Evolutionary conservation across 768 basidiomycete genomes (phyloP).

Genomic region (Suillus decipiens): DNA sequence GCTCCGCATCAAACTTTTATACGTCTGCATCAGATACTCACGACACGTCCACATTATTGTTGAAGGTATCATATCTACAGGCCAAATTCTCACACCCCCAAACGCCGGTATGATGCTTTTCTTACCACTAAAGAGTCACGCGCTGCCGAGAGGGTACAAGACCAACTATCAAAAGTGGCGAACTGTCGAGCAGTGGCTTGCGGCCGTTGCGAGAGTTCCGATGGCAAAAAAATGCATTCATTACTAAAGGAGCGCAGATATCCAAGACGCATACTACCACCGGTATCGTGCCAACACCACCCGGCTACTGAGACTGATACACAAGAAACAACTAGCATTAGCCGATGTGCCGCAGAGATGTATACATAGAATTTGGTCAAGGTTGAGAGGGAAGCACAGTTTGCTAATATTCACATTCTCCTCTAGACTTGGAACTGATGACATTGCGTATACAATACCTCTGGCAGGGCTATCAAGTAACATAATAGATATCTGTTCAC

Average conservation of each 20-base stretch:
- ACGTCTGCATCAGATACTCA: neutral
- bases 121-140: conserved; percentile 40
- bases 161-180: conserved; percentile 56
- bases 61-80: conserved; percentile 21
- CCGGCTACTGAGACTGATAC: conserved; percentile 87
- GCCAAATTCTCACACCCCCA: conserved; percentile 37
- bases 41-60: conserved; percentile 1
- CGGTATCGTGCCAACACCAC: conserved; percentile 80
- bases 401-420: conserved; percentile 27
- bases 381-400: conserved; percentile 62
- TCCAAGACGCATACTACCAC: conserved; percentile 36
- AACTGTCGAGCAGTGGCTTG: conserved; percentile 44
- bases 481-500: neutral
- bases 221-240: conserved; percentile 29
- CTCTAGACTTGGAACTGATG: neutral
- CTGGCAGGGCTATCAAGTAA: neutral
- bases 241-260: conserved; percentile 21
- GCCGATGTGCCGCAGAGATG: conserved; percentile 71
- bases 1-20: neutral
- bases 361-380: conserved; percentile 60
- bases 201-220: conserved; percentile 31
- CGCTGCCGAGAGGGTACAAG: conserved; percentile 48
- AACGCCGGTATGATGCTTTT: conserved; percentile 48
- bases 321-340: conserved; percentile 78
- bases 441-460: conserved; percentile 7